Evolutionary conservation across 176 grass and related monocot genomes (phyloP), one percentile per base, ranked within the genome.

Genomic region (Aegilops longissima): DNA sequence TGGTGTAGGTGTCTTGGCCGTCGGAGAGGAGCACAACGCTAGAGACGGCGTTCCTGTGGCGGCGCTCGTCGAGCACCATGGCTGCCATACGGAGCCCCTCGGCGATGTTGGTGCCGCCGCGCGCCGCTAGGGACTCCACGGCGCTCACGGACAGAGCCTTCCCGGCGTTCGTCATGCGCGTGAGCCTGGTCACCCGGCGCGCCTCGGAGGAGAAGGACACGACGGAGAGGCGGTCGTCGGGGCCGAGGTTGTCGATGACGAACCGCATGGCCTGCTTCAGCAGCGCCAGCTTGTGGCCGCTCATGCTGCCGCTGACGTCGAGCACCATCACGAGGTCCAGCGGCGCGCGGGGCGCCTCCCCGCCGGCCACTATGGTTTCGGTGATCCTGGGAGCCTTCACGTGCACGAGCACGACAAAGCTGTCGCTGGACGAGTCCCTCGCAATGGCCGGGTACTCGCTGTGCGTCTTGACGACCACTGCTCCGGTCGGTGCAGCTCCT

Each of bases 21-120:
- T 97, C 95, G 12, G 95, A 94, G 61, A 97, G 95, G 18, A 97
- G 92, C 2, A 97, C 85, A 72, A 97, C 86, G 86, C 95, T 94
- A 42, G 83, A 87, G 0, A 97, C 95, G 13, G 95, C 54, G 65
- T 91, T 97, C 66, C 86, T 47, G 79, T 89, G 47, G 9, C 67
- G 83, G 18, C 92, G 80, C 63, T 97, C 77, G 11, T 86, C 78
- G 52, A 94, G 83, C 86, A 90, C 90, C 87, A 71, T 87, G 54
- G 90, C 87, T 0, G 87, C 93, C 71, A 3, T 90, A 2, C 77
- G 87, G 25, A 94, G 90, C 6, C 90, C 93, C 76, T 85, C 80
- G 35, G 90, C 84, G 63, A 94, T 90, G 84, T 94, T 94, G 42
- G 93, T 94, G 54, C 87, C 87, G 54, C 90, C 90, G 42, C 35